Conservation (phyloP, 2,329 filamentous ascomycete genomes). For the Cladobotryum protrusum region DNA sequence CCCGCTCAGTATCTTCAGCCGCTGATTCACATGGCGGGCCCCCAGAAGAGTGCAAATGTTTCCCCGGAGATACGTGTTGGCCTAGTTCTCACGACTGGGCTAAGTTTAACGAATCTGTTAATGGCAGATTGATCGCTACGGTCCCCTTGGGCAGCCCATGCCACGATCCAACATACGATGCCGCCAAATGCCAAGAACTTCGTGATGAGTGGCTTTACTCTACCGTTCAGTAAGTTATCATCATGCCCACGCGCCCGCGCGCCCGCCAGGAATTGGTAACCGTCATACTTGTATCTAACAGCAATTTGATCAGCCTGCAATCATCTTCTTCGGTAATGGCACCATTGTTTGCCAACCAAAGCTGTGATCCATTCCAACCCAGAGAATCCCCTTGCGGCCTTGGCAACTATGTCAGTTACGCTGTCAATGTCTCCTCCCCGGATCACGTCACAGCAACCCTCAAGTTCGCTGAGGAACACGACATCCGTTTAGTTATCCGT, state of each 20-base stretch:
- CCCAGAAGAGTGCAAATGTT: background rate
- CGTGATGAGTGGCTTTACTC: conserved; percentile 38
- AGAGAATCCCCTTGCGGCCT: conserved; percentile 32
- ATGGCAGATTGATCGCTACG: conserved; percentile 44
- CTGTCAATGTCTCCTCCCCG: conserved; percentile 25
- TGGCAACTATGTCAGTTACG: conserved; percentile 36
- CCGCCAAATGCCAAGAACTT: conserved; percentile 35
- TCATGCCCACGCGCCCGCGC: conserved; percentile 19
- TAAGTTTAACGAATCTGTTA: conserved; percentile 43
- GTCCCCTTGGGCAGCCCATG: conserved; percentile 45
- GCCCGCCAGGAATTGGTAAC: background rate
- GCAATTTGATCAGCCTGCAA: background rate
- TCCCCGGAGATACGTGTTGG: conserved; percentile 35
- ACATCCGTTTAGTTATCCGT: conserved; percentile 45
- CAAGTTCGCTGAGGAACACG: conserved; percentile 26
- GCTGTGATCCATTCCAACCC: conserved; percentile 30
- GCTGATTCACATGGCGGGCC: too few species aligned
- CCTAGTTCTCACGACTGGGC: conserved; percentile 40
- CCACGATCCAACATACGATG: conserved; percentile 43
- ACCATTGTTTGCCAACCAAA: conserved; percentile 26
- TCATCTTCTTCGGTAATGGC: conserved; percentile 24
- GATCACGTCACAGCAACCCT: conserved; percentile 28
- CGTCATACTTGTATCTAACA: background rate
- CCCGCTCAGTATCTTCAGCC: background rate
- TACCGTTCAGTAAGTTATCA: conserved; percentile 35